Evolutionary conservation across 371 early-diverging fungal genomes (phyloP), one percentile per base, ranked within the genome.

Genomic region (Dipsacomyces acuminosporus): DNA sequence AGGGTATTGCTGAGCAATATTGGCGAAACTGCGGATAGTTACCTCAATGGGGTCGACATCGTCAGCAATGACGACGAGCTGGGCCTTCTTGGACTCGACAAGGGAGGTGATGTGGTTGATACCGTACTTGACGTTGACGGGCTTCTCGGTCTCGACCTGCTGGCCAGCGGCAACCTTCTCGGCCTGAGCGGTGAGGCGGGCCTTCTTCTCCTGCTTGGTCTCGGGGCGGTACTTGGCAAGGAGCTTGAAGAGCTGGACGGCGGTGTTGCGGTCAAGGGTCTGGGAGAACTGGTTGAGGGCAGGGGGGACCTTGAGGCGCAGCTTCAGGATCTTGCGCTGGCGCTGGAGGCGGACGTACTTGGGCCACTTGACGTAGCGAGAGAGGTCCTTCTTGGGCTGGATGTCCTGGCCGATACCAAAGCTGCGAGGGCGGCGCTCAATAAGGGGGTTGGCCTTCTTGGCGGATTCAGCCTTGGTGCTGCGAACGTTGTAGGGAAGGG

Each of bases 41-140:
- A 77, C 77, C 78, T 98, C 99, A 75, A 99, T 95, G 62, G 99
- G 99, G 82, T 99, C 96, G 72, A 99, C 99, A 80, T 99, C 97
- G 75, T 95, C 84, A 59, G 99, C 98, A 78, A 99, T 99, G 72
- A 99, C 83, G 51, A 99, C 99, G 55, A 99, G 84, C 76, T 90
- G 86, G 72, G 98, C 95, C 88, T 96, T 98, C 89, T 99, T 98
- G 77, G 84, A 81, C 84, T 98, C 99, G 53, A 99, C 82, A 43
- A 99, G 81, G 51, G 94, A 90, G 57, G 96, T 93, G 75, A 99
- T 89, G 86, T 99, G 99, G 89, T 98, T 98, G 74, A 99, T 87
- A 80, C 99, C 99, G 82, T 90, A 93, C 89, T 98, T 98, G 83
- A 98, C 85, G 56, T 93, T 78, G 59, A 85, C 74, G 51, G 98